Evolutionary conservation across 805 yeast genomes (phyloP), one percentile per base, ranked within the genome.

Genomic region (Spathaspora sp.): DNA sequence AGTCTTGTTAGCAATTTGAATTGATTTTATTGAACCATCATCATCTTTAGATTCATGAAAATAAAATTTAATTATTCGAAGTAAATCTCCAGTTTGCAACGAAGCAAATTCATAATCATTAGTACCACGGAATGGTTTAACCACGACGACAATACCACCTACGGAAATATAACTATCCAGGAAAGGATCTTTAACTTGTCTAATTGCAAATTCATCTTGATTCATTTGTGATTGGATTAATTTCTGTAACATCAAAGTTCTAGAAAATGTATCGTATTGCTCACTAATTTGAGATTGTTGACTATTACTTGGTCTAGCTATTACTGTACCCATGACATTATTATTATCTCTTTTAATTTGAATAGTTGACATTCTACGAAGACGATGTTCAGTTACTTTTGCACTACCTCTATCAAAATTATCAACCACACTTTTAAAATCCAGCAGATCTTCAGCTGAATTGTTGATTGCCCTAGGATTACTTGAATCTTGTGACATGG

Each of bases 131-230:
- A 61, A 69, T 6, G 68, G 67, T 46, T 62, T 58, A 2, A 67
- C 64, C 4, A 68, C 72, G 12, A 68, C 71, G 2, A 68, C 73
- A 17, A 68, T 60, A 0, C 65, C 65, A 2, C 75, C 75, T 11
- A 67, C 55, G 16, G 49, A n/a, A 17, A 65, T 64, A 11, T 45
- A 29, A 20, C 52, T 58, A 14, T 57, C 57, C 63, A 65, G 67
- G 47, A 53, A 68, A 4, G 72, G 70, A 50, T 69, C 74, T 17
- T 55, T 35, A 1, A 68, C 71, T 31, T 57, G 54, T 39, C 56
- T 57, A 28, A 68, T 63, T 2, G 56, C 50, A 11, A 47, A 40
- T 28, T 55, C 57, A 17, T 49, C 52, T 18, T 46, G 39, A 28
- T 56, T 56, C 7, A 58, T 38, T n/a, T 62, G 52, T 11, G 54